Conservation (phyloP, 2,329 filamentous ascomycete species). For the Xylariomycetidae sp. region DNA sequence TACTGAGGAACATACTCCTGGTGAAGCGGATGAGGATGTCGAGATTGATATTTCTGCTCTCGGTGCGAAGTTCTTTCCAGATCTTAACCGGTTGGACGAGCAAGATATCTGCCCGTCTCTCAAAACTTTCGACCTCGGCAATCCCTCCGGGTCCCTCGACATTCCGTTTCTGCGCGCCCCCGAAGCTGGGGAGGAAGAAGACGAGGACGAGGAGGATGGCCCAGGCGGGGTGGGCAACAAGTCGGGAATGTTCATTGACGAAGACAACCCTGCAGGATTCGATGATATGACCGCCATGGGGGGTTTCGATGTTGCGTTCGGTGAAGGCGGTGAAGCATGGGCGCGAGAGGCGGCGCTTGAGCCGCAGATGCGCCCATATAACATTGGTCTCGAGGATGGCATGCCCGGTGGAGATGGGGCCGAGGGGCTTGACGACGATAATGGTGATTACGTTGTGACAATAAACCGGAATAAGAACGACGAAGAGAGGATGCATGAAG, state of each 20-base stretch:
- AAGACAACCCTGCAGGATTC: slow-evolving; percentile 78
- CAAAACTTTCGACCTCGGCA: slow-evolving; percentile 88
- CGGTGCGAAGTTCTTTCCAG: slow-evolving; percentile 78
- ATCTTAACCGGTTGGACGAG: slow-evolving; percentile 69
- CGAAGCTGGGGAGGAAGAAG: slow-evolving; percentile 71
- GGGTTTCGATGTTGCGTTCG: slow-evolving; percentile 77
- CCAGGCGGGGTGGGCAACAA: slow-evolving; percentile 56
- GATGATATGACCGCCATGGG: slow-evolving; percentile 72
- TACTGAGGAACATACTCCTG: slow-evolving; percentile 38
- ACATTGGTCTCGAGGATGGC: slow-evolving; percentile 52
- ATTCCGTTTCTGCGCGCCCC: slow-evolving; percentile 87
- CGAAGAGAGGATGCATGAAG: slow-evolving; percentile 73
- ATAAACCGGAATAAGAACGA: slow-evolving; percentile 62
- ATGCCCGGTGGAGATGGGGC: slow-evolving; percentile 47
- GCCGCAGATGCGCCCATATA: slow-evolving; percentile 78
- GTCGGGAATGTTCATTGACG: slow-evolving; percentile 80
- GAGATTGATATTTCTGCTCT: slow-evolving; percentile 77
- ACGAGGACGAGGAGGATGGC: slow-evolving; percentile 50
- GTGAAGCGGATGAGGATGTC: slow-evolving; percentile 50
- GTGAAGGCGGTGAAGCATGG: slow-evolving; percentile 95
- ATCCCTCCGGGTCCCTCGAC: slow-evolving; percentile 78
- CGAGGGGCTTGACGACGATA: slow-evolving; percentile 56
- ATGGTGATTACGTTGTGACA: slow-evolving; percentile 73
- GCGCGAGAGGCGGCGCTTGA: slow-evolving; percentile 83
- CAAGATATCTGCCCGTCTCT: slow-evolving; percentile 93